phyloP scores from a whole-genome alignment of 352 stramenopile genomes.

The Phytophthora litchii region DNA sequence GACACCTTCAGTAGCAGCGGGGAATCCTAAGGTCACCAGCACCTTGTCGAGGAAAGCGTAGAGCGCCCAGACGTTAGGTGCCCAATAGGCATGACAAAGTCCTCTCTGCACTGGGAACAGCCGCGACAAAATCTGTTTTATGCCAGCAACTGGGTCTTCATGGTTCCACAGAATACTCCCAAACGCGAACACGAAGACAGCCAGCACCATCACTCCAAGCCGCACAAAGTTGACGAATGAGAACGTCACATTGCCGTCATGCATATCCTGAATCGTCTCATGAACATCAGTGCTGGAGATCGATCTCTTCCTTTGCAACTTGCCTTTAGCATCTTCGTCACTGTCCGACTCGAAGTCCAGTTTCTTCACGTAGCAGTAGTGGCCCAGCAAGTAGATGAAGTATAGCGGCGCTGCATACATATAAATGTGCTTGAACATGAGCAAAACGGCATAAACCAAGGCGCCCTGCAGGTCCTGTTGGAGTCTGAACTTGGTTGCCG shows the following conservation, averaged over 20 bases:
- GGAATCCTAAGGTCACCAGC: constrained; percentile 54
- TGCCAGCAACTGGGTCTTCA: constrained; percentile 49
- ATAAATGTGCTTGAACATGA: constrained; percentile 99
- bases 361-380: constrained; percentile 87
- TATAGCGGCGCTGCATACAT: constrained; percentile 95
- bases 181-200: constrained; percentile 86
- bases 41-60: constrained; percentile 94
- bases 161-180: constrained; percentile 65
- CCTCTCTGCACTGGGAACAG: constrained; percentile 97
- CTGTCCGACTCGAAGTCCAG: constrained; percentile 18
- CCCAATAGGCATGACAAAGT: constrained; percentile 98
- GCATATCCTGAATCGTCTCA: constrained; percentile 65
- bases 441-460: constrained; percentile 90
- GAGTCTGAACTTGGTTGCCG: constrained; percentile 80
- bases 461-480: constrained; percentile 89
- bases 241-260: constrained; percentile 65
- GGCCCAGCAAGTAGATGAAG: constrained; percentile 94
- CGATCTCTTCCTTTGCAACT: constrained; percentile 56
- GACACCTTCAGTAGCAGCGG: constrained; percentile 39
- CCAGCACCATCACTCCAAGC: constrained; percentile 86
- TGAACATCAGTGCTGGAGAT: constrained; percentile 77
- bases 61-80: constrained; percentile 97
- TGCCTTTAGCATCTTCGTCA: constrained; percentile 21
- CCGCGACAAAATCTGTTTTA: constrained; percentile 90
- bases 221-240: constrained; percentile 74